Conservation (phyloP, 768 basidiomycete genomes). For the Lyophyllum atratum region DNA sequence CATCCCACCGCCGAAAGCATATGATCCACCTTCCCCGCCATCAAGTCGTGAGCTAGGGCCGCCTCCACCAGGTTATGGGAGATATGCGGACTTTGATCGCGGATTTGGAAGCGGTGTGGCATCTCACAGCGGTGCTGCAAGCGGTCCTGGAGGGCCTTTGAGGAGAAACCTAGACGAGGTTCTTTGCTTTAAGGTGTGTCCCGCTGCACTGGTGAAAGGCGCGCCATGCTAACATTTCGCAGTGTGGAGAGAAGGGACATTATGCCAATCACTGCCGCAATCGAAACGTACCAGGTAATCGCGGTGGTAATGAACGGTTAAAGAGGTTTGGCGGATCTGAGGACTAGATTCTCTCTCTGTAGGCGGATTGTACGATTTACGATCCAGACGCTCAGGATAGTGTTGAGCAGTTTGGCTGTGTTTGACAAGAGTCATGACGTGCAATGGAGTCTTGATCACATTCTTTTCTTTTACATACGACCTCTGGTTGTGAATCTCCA, state of each 20-base stretch:
- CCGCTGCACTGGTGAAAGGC: neutral
- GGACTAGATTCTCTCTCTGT: slow-evolving; percentile 2
- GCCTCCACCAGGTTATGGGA: slow-evolving; percentile 89
- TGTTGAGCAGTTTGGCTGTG: neutral
- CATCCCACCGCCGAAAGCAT: slow-evolving; percentile 26
- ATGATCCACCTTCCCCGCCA: slow-evolving; percentile 71
- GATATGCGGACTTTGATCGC: slow-evolving; percentile 79
- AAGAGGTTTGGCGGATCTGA: slow-evolving; percentile 38
- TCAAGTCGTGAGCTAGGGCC: slow-evolving; percentile 82
- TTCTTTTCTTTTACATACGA: neutral
- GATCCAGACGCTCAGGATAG: neutral
- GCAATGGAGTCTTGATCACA: neutral
- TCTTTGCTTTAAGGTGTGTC: slow-evolving; percentile 79
- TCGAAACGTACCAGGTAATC: slow-evolving; percentile 86
- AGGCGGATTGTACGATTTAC: neutral
- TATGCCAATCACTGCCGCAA: slow-evolving; percentile 95
- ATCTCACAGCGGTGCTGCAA: slow-evolving; percentile 24
- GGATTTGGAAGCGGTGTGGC: slow-evolving; percentile 39
- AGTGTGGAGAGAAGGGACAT: slow-evolving; percentile 94
- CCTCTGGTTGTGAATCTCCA: neutral
- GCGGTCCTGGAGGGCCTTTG: slow-evolving; percentile 33
- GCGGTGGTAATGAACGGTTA: slow-evolving; percentile 76
- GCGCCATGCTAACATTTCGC: slow-evolving; percentile 11
- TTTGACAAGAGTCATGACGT: neutral
- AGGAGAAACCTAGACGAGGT: slow-evolving; percentile 83